These are phyloP conservation scores for Candida nemodendra DNA, from an alignment of 805 yeast species.

Conservation along the genomic window DNA sequence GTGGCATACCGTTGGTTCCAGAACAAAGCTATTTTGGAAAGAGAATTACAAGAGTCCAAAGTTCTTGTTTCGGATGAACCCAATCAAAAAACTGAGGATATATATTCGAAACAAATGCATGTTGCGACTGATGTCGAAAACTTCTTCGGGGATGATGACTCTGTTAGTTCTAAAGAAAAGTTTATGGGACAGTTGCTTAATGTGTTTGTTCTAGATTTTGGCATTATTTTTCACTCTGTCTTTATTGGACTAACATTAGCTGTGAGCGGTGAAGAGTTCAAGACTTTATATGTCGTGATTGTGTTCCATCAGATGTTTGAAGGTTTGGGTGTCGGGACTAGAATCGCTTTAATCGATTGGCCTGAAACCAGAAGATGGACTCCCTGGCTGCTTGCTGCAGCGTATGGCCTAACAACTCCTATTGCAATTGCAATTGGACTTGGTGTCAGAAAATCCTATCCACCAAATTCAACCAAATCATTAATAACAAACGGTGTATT, in stretches of 20 bases:
- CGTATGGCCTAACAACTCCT: constrained; percentile 62
- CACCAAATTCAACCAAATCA: constrained; percentile 56
- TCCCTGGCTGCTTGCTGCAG: constrained; percentile 57
- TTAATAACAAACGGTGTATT: constrained; percentile 68
- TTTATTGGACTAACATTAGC: constrained; percentile 79
- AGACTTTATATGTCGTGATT: constrained; percentile 64
- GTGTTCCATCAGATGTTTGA: constrained; percentile 81
- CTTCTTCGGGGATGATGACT: constrained; percentile 37
- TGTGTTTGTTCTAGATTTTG: constrained; percentile 68
- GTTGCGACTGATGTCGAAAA: constrained; percentile 44
- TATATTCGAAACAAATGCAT: constrained; percentile 17
- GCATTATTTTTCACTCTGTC: constrained; percentile 79
- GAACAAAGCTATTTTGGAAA: constrained; percentile 18
- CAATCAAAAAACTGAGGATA: not conserved
- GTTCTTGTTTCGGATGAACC: not conserved
- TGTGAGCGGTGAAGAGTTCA: constrained; percentile 74
- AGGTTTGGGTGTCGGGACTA: constrained; percentile 81
- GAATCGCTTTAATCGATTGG: constrained; percentile 59
- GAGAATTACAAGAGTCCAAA: constrained; percentile 14
- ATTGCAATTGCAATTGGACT: constrained; percentile 76
- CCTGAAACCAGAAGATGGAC: constrained; percentile 42
- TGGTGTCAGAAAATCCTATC: constrained; percentile 64
- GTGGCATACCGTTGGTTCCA: constrained; percentile 48
- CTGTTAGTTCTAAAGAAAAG: constrained; percentile 25
- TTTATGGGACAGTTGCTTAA: constrained; percentile 56